Evolutionary conservation across 208 protist genomes (phyloP).

Genomic region (Willaertia magna): DNA sequence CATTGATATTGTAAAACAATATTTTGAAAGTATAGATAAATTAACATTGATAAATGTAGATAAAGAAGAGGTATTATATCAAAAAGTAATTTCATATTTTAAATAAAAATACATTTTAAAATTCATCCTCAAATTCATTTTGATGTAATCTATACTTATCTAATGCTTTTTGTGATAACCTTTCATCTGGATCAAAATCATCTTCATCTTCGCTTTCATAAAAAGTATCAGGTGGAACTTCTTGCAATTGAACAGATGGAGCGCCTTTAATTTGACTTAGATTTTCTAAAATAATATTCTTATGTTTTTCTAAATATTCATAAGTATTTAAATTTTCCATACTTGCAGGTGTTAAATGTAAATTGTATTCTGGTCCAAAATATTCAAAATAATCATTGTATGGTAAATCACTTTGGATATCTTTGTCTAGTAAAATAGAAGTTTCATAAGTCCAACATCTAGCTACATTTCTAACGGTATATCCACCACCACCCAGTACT

Average conservation of each 20-base stretch:
- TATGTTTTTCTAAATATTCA: slow-evolving; percentile 39
- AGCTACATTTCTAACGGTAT: slow-evolving; percentile 93
- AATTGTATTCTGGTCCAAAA: slow-evolving; percentile 64
- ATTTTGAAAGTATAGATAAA: no score
- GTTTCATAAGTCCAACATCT: slow-evolving; percentile 97
- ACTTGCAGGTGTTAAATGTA: slow-evolving; percentile 45
- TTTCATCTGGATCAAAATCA: neutral
- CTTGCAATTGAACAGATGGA: slow-evolving; percentile 49
- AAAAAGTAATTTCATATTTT: no score
- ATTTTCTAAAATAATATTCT: slow-evolving; percentile 26
- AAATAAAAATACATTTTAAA: no score
- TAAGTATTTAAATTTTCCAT: slow-evolving; percentile 27
- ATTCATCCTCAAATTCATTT: neutral
- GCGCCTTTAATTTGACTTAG: slow-evolving; percentile 32
- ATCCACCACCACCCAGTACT: slow-evolving; percentile 96
- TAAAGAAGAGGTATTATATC: no score
- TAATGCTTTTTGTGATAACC: neutral
- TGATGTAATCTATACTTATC: neutral
- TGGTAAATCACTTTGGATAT: slow-evolving; percentile 47
- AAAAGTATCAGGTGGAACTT: slow-evolving; percentile 27
- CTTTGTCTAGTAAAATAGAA: slow-evolving; percentile 48
- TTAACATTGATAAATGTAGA: no score
- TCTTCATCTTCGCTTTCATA: neutral
- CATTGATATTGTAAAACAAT: neutral
- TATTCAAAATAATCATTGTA: slow-evolving; percentile 81